A percentile compares a stretch with the other conserved stretches of the same genome.
These are phyloP conservation scores for Rosa persica DNA, from an alignment of 306 rosid species.

Conservation along the genomic window DNA sequence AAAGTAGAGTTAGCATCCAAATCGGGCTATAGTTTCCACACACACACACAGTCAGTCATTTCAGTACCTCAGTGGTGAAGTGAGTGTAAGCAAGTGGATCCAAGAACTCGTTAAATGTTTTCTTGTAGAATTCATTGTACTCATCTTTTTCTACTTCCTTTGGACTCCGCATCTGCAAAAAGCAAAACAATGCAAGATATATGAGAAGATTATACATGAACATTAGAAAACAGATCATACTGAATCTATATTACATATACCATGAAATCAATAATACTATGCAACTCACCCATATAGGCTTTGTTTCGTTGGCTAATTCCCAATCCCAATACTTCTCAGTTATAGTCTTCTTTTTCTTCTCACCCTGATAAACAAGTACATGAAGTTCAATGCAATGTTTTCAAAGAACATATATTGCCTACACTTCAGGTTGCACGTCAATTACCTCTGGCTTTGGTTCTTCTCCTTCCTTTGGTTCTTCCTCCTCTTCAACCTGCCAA, in stretches of 20 bases:
- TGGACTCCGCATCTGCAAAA: conserved; percentile 76
- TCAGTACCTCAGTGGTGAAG: conserved; percentile 88
- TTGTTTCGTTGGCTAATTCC: conserved; percentile 92
- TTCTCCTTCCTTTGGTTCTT: conserved; percentile 91
- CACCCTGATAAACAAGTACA: conserved; percentile 54
- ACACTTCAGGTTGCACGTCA: conserved; percentile 2
- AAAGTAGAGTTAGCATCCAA: conserved; percentile 23
- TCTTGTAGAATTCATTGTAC: conserved; percentile 89
- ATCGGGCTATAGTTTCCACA: not conserved
- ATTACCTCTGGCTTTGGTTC: conserved; percentile 76
- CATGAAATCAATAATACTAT: not conserved
- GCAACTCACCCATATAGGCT: conserved; percentile 95
- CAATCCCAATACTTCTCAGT: conserved; percentile 99
- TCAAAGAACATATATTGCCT: conserved; percentile 13
- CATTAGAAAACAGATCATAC: not conserved
- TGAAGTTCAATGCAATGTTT: conserved; percentile 8
- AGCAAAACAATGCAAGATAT: not conserved
- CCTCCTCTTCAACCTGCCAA: conserved; percentile 96
- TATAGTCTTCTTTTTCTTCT: conserved; percentile 67
- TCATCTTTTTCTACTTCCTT: conserved; percentile 87
- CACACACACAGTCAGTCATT: conserved; percentile 5
- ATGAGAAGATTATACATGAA: not conserved
- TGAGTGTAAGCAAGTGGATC: conserved; percentile 87
- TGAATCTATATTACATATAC: not conserved
- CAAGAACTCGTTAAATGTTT: conserved; percentile 81